These are phyloP conservation scores for Rhizopus stolonifer DNA, from an alignment of 371 early-diverging fungal species.

Conservation along the genomic window DNA sequence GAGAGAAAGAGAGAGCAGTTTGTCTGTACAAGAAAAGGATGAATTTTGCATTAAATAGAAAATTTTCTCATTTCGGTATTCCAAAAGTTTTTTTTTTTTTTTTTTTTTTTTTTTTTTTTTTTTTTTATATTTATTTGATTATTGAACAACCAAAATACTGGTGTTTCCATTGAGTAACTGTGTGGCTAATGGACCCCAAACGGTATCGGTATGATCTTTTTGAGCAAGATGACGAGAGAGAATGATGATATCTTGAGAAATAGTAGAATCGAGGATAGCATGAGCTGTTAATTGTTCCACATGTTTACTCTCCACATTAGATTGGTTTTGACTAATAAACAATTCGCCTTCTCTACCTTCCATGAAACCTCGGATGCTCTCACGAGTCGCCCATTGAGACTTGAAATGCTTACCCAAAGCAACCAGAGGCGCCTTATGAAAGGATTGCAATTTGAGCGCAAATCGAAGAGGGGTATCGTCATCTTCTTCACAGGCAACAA, in stretches of 20 bases:
- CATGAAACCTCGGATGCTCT: not conserved
- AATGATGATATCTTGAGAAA: conserved; percentile 9
- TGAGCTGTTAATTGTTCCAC: not conserved
- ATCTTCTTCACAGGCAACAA: conserved; percentile 26
- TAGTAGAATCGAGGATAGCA: not conserved
- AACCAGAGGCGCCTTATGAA: conserved; percentile 11
- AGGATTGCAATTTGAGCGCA: conserved; percentile 32
- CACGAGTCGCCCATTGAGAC: not conserved
- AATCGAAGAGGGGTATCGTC: conserved; percentile 11
- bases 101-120: too few relatives aligned
- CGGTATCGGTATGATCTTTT: too few relatives aligned
- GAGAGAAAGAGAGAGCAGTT: too few relatives aligned
- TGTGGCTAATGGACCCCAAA: not conserved
- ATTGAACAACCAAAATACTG: too few relatives aligned
- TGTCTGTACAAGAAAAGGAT: too few relatives aligned
- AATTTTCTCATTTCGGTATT: too few relatives aligned
- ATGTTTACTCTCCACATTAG: conserved; percentile 1
- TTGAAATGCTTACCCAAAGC: conserved; percentile 64
- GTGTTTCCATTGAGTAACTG: not conserved
- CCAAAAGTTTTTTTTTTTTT: too few relatives aligned
- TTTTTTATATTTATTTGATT: too few relatives aligned
- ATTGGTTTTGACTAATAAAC: not conserved
- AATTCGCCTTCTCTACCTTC: not conserved
- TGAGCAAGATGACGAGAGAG: not conserved
- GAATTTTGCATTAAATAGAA: too few relatives aligned